These are phyloP conservation scores for Cornus kousa DNA, from an alignment of 148 eudicot genomes.

Conservation along the genomic window DNA sequence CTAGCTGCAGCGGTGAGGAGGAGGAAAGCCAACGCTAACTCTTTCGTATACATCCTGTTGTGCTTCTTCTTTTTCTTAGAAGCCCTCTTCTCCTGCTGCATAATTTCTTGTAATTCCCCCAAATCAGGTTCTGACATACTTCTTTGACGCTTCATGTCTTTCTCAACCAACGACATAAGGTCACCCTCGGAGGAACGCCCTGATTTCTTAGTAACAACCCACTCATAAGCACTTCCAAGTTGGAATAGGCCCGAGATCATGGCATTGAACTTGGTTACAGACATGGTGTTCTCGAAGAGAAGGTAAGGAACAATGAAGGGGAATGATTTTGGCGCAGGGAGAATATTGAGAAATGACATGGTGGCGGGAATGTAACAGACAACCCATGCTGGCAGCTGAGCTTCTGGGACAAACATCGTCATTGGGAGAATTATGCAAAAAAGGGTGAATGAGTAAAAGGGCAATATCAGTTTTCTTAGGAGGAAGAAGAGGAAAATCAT, in stretches of 20 bases:
- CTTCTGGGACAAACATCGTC: constrained; percentile 43
- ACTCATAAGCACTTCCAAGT: constrained; percentile 31
- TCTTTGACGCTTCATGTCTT: constrained; percentile 1
- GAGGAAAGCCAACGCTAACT: constrained; percentile 24
- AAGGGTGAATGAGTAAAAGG: constrained; percentile 39
- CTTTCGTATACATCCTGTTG: constrained; percentile 28
- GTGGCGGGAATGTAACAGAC: constrained; percentile 35
- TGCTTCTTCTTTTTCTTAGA: constrained; percentile 27
- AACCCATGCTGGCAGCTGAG: constrained; percentile 34
- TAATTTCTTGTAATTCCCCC: constrained; percentile 5
- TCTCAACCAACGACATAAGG: constrained; percentile 10
- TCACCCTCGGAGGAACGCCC: constrained; percentile 36
- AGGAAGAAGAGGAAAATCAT: constrained; percentile 40
- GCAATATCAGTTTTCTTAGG: constrained; percentile 35
- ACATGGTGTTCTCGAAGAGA: constrained; percentile 38
- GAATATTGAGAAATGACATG: constrained; percentile 33
- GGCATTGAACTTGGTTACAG: constrained; percentile 43
- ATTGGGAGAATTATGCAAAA: constrained; percentile 36
- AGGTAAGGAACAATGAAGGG: constrained; percentile 36
- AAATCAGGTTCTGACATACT: constrained; percentile 16
- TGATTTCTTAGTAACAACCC: constrained; percentile 40
- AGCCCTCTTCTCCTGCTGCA: constrained; percentile 8
- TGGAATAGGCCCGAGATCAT: constrained; percentile 38
- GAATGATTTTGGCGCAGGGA: constrained; percentile 31
- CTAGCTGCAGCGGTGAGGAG: constrained; percentile 26